Conservation (phyloP, 192 early-diverging fungal genomes). For the Podila minutissima region DNA sequence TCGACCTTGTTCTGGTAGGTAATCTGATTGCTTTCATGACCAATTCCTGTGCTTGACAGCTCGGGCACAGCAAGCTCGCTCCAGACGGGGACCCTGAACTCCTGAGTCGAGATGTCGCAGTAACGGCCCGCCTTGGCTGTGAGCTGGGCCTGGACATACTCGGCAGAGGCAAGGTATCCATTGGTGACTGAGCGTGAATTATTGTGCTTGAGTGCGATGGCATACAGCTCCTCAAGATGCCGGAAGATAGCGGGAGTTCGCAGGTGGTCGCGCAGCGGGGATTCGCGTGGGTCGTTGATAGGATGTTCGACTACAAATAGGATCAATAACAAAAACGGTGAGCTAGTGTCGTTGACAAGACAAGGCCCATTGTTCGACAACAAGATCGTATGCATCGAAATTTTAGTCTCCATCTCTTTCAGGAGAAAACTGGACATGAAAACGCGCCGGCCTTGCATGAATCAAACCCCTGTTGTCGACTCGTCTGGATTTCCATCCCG, state of each 20-base stretch:
- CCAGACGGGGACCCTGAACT: constrained; percentile 61
- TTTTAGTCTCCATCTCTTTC: no score
- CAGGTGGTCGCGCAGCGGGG: constrained; percentile 26
- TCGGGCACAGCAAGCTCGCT: constrained; percentile 46
- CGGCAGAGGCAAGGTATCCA: constrained; percentile 64
- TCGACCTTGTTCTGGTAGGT: constrained; percentile 55
- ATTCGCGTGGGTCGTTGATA: constrained; percentile 10
- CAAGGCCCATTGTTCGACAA: no score
- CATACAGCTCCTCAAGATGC: constrained; percentile 47
- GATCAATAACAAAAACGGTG: background rate
- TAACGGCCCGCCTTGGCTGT: constrained; percentile 31
- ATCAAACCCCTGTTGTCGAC: no score
- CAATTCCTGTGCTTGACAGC: constrained; percentile 37
- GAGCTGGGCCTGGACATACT: constrained; percentile 67
- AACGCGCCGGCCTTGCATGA: no score
- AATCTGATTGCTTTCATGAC: constrained; percentile 9
- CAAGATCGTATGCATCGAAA: no score
- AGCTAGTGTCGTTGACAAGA: background rate
- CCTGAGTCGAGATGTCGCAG: constrained; percentile 58
- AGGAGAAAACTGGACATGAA: no score
- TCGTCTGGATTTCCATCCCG: no score
- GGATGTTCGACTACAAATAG: constrained; percentile 6
- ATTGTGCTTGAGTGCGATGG: constrained; percentile 42
- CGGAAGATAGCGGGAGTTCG: constrained; percentile 26
- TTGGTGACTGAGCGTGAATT: constrained; percentile 54